Percentiles rank a stretch among this genome's conserved stretches.
These are phyloP conservation scores for Lactarius quietus DNA, from an alignment of 768 basidiomycete genomes.

Conservation along the genomic window DNA sequence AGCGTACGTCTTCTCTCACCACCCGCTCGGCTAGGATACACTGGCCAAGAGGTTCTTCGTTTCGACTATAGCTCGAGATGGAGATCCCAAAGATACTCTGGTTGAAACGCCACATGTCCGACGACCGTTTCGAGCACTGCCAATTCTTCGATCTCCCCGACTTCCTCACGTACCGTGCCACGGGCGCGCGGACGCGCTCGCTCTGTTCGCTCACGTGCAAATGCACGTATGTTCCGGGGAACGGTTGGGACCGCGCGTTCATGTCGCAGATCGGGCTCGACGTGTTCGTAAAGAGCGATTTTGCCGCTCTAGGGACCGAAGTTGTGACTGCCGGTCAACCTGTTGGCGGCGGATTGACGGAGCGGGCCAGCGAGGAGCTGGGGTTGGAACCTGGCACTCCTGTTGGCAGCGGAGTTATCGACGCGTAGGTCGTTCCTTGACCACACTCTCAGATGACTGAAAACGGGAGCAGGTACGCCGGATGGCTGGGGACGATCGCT, in stretches of 20 bases:
- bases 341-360: conserved; percentile 78
- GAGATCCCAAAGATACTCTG: conserved; percentile 97
- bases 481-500: conserved; percentile 95
- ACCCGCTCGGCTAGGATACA: not conserved
- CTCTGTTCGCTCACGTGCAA: conserved; percentile 96
- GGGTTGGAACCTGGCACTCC: conserved; percentile 84
- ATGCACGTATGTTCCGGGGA: conserved; percentile 83
- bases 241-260: conserved; percentile 89
- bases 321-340: conserved; percentile 82
- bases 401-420: conserved; percentile 93
- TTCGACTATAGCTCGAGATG: conserved; percentile 77
- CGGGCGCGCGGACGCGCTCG: conserved; percentile 65
- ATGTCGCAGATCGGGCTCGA: conserved; percentile 80
- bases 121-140: conserved; percentile 64
- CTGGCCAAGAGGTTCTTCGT: not conserved
- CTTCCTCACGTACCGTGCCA: conserved; percentile 91
- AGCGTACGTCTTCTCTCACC: conserved; percentile 51
- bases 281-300: conserved; percentile 64
- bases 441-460: not conserved
- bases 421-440: conserved; percentile 58
- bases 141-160: conserved; percentile 94
- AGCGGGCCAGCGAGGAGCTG: conserved; percentile 75
- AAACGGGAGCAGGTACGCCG: conserved; percentile 63
- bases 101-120: conserved; percentile 86
- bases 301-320: conserved; percentile 61